Base-by-base conservation (phyloP, 2,329 filamentous ascomycete genomes). In the Aureobasidium vineae region DNA sequence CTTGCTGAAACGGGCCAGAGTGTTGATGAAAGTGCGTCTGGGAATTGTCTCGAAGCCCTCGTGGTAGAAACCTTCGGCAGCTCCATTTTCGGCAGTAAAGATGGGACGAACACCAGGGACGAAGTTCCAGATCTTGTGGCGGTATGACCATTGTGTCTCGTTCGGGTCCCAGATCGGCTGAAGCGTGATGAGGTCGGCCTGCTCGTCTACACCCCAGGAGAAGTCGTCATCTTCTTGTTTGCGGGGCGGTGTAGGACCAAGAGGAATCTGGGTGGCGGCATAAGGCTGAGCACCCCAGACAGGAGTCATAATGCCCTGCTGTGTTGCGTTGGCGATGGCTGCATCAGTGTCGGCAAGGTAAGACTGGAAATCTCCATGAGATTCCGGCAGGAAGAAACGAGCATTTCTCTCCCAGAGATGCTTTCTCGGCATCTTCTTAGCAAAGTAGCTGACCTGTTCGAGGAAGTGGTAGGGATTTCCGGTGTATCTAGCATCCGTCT, bases 151-250 rank as follows among this genome's bases (percentile, higher is more conserved):
- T 0, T 86, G 91, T 0, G 93, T 97, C 68, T 90, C 87, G 43
- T 91, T 88, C 0, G 94, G 93, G 74, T 98, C 90, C 78, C 94
- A 98, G 69, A 98, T 87, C 11, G 94, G 94, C 74, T 93, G 95
- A 68, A 98, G 87, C 0, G 92, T 91, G 74, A 98, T 94, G 71
- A 96, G 85, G 76, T 98, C 94, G 13, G 94, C 92, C 67, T 96
- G 90, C 77, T 97, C 94, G 64, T 86, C 90, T 0, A 95, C 90
- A 38, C 94, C 94, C 93, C 94, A 97, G 60, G 83, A 77, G 75
- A 93, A 92, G 70, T 88, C 85, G 74, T 97, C 92, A 69, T 90
- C 88, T 60, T 94, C 90, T 71, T 91, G 88, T 1, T 82, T 81
- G 0, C 84, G 88, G 0, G 90, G 89, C 0, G 92, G 92, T 19